Evolutionary conservation across 768 basidiomycete genomes (phyloP).

Genomic region (Dentipellis fragilis): DNA sequence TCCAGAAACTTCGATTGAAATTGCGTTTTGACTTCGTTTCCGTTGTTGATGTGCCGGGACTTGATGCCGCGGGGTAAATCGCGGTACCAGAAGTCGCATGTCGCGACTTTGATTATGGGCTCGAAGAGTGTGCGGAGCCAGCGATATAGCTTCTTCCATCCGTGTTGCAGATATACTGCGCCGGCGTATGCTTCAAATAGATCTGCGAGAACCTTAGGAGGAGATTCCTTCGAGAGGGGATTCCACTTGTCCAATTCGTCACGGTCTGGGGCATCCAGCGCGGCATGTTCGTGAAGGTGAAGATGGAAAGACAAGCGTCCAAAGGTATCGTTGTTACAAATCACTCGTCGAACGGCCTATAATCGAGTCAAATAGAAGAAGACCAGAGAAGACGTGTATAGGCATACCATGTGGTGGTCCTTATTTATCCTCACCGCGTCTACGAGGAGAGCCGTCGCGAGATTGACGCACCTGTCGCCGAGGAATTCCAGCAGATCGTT

Average conservation of each 20-base stretch:
- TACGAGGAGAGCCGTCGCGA: slow-evolving; percentile 20
- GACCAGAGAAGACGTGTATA: background rate
- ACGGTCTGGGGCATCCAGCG: slow-evolving; percentile 13
- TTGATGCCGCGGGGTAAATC: background rate
- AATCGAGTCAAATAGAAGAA: background rate
- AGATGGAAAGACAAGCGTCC: slow-evolving; percentile 22
- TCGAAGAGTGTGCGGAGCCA: slow-evolving; percentile 19
- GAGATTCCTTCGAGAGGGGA: slow-evolving; percentile 8
- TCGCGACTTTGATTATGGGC: slow-evolving; percentile 17
- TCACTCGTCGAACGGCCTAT: slow-evolving; percentile 16
- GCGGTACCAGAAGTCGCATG: slow-evolving; percentile 16
- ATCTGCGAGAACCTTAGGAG: slow-evolving; percentile 24
- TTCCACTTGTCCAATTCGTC: slow-evolving; percentile 15
- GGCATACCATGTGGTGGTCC: slow-evolving; percentile 20
- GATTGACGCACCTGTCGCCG: slow-evolving; percentile 24
- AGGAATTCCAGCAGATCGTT: slow-evolving; percentile 26
- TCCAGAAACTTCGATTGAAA: background rate
- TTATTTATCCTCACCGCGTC: slow-evolving; percentile 19
- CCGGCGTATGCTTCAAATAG: slow-evolving; percentile 24
- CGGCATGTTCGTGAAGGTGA: slow-evolving; percentile 18
- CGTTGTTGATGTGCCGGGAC: no score
- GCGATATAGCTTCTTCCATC: slow-evolving; percentile 16
- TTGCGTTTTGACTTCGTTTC: background rate
- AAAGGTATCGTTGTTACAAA: slow-evolving; percentile 24
- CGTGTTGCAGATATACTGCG: slow-evolving; percentile 21